A percentile compares a stretch with the other conserved stretches of the same genome.
phyloP scores from a whole-genome alignment of 805 yeast genomes.

The Yarrowia keelungensis region DNA sequence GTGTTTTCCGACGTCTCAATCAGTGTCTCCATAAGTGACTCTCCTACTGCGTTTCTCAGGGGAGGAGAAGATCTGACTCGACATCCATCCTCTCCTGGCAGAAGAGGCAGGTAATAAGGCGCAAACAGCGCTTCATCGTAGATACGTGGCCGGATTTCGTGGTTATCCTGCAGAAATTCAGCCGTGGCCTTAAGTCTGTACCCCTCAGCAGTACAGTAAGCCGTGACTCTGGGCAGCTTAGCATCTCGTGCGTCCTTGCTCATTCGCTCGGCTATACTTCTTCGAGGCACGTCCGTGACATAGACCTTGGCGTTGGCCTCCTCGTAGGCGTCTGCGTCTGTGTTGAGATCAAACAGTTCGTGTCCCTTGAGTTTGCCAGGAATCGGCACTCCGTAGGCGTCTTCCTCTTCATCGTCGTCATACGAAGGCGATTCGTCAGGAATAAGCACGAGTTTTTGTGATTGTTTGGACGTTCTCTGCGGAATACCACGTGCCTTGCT shows the following conservation, averaged over 20 bases:
- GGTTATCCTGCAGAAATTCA: conserved; percentile 69
- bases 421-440: conserved; percentile 54
- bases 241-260: conserved; percentile 60
- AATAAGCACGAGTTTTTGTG: conserved; percentile 84
- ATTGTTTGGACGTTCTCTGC: conserved; percentile 77
- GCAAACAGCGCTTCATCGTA: conserved; percentile 95
- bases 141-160: conserved; percentile 82
- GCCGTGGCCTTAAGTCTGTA: conserved; percentile 70
- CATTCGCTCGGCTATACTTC: conserved; percentile 50
- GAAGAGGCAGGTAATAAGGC: conserved; percentile 83
- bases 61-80: conserved; percentile 49
- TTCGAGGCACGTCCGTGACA: conserved; percentile 32
- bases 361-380: conserved; percentile 33
- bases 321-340: conserved; percentile 38
- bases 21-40: conserved; percentile 70
- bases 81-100: conserved; percentile 69
- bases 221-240: conserved; percentile 84
- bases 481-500: conserved; percentile 44
- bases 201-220: conserved; percentile 87
- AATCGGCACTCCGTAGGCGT: conserved; percentile 41
- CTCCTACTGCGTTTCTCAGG: conserved; percentile 46
- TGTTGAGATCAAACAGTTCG: conserved; percentile 32
- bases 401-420: conserved; percentile 44
- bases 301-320: conserved; percentile 60
- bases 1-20: conserved; percentile 83